These are phyloP conservation scores for Apiospora sp. DNA, from an alignment of 2,329 filamentous ascomycete genomes.

Conservation along the genomic window DNA sequence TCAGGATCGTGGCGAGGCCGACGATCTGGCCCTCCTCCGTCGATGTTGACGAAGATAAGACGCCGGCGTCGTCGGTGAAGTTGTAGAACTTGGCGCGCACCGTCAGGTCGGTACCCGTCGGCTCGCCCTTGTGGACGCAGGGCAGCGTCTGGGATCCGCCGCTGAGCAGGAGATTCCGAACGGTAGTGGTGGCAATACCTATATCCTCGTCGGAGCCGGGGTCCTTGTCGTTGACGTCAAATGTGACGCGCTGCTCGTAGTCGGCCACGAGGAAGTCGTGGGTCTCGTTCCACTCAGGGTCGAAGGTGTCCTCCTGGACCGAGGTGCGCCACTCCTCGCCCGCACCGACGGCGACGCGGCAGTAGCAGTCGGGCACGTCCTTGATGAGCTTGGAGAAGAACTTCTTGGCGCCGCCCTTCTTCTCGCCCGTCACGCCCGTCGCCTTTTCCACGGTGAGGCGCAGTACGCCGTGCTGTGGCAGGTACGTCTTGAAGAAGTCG, in stretches of 20 bases:
- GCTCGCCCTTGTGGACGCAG: slow-evolving; percentile 48
- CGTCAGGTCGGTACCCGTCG: slow-evolving; percentile 45
- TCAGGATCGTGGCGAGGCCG: slow-evolving; percentile 52
- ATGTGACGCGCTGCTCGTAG: slow-evolving; percentile 50
- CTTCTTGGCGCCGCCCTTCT: slow-evolving; percentile 48
- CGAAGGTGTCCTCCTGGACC: slow-evolving; percentile 49
- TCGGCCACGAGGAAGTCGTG: slow-evolving; percentile 56
- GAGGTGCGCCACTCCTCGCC: slow-evolving; percentile 53
- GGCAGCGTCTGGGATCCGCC: slow-evolving; percentile 51
- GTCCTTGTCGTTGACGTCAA: slow-evolving; percentile 55
- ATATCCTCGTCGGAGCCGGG: slow-evolving; percentile 58
- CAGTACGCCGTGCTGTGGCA: slow-evolving; percentile 51
- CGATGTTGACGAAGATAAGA: slow-evolving; percentile 41
- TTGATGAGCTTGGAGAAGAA: slow-evolving; percentile 53
- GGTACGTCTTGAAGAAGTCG: slow-evolving; percentile 58
- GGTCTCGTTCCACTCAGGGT: slow-evolving; percentile 57
- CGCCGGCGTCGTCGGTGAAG: slow-evolving; percentile 46
- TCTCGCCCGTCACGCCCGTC: slow-evolving; percentile 46
- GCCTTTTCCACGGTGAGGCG: slow-evolving; percentile 53
- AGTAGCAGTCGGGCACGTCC: slow-evolving; percentile 56
- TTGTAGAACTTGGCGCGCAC: slow-evolving; percentile 51
- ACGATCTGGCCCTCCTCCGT: slow-evolving; percentile 42
- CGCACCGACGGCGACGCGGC: slow-evolving; percentile 52
- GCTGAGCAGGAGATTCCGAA: slow-evolving; percentile 44
- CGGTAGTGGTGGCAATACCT: slow-evolving; percentile 46